Base-by-base conservation (phyloP, 164 flowering plant genomes). In the Aristolochia fimbriata region DNA sequence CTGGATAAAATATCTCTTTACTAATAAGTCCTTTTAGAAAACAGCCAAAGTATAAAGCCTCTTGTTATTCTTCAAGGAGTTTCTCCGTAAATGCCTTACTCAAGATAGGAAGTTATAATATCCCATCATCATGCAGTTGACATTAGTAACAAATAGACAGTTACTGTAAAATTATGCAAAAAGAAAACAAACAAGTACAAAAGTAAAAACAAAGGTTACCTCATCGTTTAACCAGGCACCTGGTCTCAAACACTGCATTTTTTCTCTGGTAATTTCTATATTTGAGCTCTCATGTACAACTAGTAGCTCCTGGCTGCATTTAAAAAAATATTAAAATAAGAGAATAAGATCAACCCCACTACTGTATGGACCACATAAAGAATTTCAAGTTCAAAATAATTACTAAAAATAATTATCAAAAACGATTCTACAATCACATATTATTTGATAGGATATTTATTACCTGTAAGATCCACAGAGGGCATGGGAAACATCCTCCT, bases 191-290 rank as follows among this genome's bases (percentile, higher is more conserved):
- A 37, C 11, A 37, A 37, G 43, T 3, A 37, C 11, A 37, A 37
- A 5, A 37, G 43, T 31, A 37, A 10, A 37, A 37, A 60, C 27
- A 27, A 46, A 22, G 43, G 12, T 69, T 54, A 94, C 99, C 90
- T 94, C 97, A 74, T 94, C 99, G 74, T 91, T 94, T 72, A 94
- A 73, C 99, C 99, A 94, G 58, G 78, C 81, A 17, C 82, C 73
- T 6, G 88, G 91, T 60, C 66, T 70, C 69, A 94, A 78, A 70
- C 97, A 94, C 74, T 72, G 87, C 67, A 94, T 55, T 6, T 59
- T 53, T 64, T 84, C 77, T 62, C 96, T 92, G 1, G 91, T 84
- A 47, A 94, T 94, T 67, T 78, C 82, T 73, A 91, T 88, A 61
- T 77, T 83, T 22, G 96, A 86, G 54, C 74, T 82, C 59, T 80